Evolutionary conservation across 257 asterid genomes (phyloP), one percentile per base, ranked within the genome.

Genomic region (Solanum tarijense): DNA sequence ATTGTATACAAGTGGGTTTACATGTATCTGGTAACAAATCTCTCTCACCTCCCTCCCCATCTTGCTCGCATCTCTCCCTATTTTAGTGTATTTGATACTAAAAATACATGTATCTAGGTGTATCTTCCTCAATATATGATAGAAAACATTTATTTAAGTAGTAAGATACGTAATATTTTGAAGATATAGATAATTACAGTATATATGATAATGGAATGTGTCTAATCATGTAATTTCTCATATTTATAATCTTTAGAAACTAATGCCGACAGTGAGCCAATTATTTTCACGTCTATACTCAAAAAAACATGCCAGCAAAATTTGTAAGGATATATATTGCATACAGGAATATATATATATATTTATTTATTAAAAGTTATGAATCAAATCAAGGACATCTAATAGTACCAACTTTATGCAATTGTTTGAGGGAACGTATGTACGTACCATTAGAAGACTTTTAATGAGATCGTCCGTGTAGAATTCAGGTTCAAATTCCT

Each of bases 401-500:
- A 66, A 66, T 12, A 25, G 2, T 25, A 66, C 18, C 18, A 66
- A 66, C 4, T 11, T 66, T 66, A 66, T 66, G 73, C 32, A 0
- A 66, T 5, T 2, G 34, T 66, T 66, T 66, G 73, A 66, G 3
- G 35, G 35, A 66, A 66, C 18, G 2, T 12, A 13, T 29, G 76
- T 31, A 3, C 86, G 13, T 48, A 91, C 93, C 91, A 89, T 62
- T 88, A 90, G 72, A 5, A 91, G 85, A 73, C 90, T 85, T 83
- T 89, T 88, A 83, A 91, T 86, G 10, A 88, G 74, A 60, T 83
- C 86, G 39, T 90, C 92, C 0, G 87, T 89, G 52, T 91, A 91
- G 13, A 88, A 83, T 2, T 91, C 89, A 1, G 92, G 91, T 9
- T 91, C 91, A 2, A 25, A 34, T 58, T 81, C 41, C 14, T 90